Evolutionary conservation across 495 filamentous ascomycete species (phyloP).

Genomic region (Penicillium roqueforti): DNA sequence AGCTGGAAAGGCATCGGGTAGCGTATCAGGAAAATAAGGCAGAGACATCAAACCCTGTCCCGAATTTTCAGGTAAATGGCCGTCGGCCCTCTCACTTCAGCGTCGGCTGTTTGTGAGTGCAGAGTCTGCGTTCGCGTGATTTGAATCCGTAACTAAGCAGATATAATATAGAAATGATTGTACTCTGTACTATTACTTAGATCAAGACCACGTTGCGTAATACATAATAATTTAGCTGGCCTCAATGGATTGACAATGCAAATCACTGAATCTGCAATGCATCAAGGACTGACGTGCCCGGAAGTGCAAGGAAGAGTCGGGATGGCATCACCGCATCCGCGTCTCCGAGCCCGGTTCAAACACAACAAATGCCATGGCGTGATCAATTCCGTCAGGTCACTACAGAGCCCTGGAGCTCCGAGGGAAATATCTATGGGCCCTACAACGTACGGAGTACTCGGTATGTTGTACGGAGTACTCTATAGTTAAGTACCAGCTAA

Average conservation of each 20-base stretch:
- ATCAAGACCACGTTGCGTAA: not conserved
- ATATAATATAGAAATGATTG: too few relatives aligned
- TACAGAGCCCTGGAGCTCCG: slow-evolving; percentile 14
- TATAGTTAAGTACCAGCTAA: too few relatives aligned
- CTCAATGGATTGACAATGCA: not conserved
- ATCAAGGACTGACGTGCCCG: not conserved
- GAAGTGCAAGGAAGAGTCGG: not conserved
- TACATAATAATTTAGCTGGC: not conserved
- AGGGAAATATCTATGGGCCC: too few relatives aligned
- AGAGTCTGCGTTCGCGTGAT: not conserved
- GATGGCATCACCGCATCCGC: slow-evolving; percentile 1
- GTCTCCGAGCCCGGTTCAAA: not conserved
- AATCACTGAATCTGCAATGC: not conserved
- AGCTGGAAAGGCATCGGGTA: not conserved
- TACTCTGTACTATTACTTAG: not conserved
- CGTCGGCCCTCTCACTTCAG: slow-evolving; percentile 15
- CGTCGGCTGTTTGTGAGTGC: slow-evolving; percentile 8
- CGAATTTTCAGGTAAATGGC: slow-evolving; percentile 13
- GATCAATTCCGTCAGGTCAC: slow-evolving; percentile 11
- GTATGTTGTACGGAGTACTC: too few relatives aligned
- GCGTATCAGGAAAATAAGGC: slow-evolving; percentile 21
- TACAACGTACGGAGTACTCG: too few relatives aligned
- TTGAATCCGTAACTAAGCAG: not conserved
- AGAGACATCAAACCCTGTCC: slow-evolving; percentile 18
- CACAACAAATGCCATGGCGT: slow-evolving; percentile 12